Conservation (phyloP, 768 basidiomycete genomes). For the Myochromella boudieri region DNA sequence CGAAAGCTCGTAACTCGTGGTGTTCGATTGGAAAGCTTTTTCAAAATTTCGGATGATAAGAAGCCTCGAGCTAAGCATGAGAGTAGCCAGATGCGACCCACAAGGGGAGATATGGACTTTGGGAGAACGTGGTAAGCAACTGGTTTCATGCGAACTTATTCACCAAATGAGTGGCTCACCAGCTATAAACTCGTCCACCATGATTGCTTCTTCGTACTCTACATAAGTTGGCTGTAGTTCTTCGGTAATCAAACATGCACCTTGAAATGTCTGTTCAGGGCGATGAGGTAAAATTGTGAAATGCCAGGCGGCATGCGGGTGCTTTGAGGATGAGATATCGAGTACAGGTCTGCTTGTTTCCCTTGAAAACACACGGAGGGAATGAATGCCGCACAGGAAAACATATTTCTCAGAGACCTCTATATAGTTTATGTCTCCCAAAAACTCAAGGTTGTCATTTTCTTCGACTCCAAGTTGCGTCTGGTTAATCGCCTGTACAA, state of each 20-base stretch:
- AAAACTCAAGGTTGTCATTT: conserved; percentile 5
- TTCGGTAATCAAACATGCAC: conserved; percentile 4
- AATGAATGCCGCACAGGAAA: conserved; percentile 52
- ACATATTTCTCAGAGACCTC: conserved; percentile 60
- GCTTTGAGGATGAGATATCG: conserved; percentile 36
- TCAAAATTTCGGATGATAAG: conserved; percentile 45
- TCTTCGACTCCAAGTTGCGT: conserved; percentile 25
- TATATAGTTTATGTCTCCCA: conserved; percentile 58
- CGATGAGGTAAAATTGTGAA: conserved; percentile 23
- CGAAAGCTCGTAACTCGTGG: conserved; percentile 30
- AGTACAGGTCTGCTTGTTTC: conserved; percentile 42
- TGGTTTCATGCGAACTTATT: background rate
- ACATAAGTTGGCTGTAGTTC: conserved; percentile 3
- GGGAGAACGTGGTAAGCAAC: background rate
- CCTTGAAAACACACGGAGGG: conserved; percentile 56
- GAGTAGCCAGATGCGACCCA: conserved; percentile 45
- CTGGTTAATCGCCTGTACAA: conserved; percentile 47
- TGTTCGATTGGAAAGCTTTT: conserved; percentile 26
- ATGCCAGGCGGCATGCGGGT: conserved; percentile 33
- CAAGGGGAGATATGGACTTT: conserved; percentile 48
- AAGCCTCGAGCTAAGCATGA: conserved; percentile 38
- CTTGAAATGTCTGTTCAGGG: background rate
- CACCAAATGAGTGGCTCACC: conserved; percentile 34
- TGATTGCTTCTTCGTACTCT: background rate
- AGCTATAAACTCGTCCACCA: conserved; percentile 46